Base-by-base conservation (phyloP, 495 filamentous ascomycete species). In the Pyrenula massariospora region DNA sequence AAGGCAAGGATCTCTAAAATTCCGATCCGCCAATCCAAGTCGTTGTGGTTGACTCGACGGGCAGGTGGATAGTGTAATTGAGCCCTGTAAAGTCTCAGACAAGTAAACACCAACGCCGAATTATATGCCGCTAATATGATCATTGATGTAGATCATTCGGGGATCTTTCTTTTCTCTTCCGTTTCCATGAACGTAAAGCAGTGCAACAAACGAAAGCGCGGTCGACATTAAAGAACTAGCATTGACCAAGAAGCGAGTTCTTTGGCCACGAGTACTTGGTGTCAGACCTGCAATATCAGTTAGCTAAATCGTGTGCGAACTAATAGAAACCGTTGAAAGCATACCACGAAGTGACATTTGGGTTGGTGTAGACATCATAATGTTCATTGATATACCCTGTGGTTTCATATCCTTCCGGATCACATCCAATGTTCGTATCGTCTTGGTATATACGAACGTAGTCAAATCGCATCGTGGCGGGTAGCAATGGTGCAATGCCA, bases 361-460 rank as follows among this genome's bases (percentile, higher is more conserved):
- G 67, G 66, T 91, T 87, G 10, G 66, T 67, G 64, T 87, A 89
- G 2, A 83, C 75, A 50, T 76, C 70, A 2, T 74, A 70, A 60
- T 91, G 87, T 2, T 79, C 65, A 25, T 70, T 64, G 59, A 91
- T 91, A 65, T 89, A 91, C n/a, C 70, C 57, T 0, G 85, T 88
- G 12, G 86, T 89, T 59, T 79, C 75, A 63, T 82, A 89, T 0
- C 78, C 84, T 1, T 70, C 73, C 0, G 87, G 87, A 70, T 91
- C 87, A 67, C 87, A 89, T 25, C 84, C 87, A 19, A 89, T 66
- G 52, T 78, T 78, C 12, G 67, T 59, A 25, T 81, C 66, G 56
- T 85, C 77, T 64, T 89, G 86, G 61, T 89, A 90, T 56, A 89
- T 86, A 3, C 87, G 79, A 36, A 91, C 69, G 63, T 88, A 89